These are phyloP conservation scores for Pythium scleroteichum DNA, from an alignment of 352 stramenopile genomes.

Conservation along the genomic window DNA sequence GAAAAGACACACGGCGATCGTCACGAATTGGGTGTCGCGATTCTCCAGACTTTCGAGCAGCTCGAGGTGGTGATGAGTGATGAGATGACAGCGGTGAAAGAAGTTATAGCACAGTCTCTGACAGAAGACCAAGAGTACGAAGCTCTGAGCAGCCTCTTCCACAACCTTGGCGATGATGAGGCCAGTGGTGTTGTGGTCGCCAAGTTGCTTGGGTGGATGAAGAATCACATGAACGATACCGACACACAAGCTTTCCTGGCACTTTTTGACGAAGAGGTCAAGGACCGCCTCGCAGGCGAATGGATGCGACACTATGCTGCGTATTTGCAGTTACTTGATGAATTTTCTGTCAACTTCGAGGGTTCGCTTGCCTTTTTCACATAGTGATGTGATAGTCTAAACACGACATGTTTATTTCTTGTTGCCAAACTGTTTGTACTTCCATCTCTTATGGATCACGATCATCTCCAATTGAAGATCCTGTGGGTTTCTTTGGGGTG, in stretches of 20 bases:
- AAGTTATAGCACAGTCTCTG: slow-evolving; percentile 55
- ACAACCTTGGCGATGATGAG: slow-evolving; percentile 55
- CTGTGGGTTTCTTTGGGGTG: slow-evolving; percentile 6
- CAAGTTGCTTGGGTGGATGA: slow-evolving; percentile 74
- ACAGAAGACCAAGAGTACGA: slow-evolving; percentile 56
- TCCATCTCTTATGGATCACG: neutral
- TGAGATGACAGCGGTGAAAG: slow-evolving; percentile 52
- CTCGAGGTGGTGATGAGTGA: slow-evolving; percentile 54
- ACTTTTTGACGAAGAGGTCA: slow-evolving; percentile 52
- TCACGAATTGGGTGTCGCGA: slow-evolving; percentile 41
- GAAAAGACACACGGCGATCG: slow-evolving; percentile 54
- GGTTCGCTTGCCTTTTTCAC: slow-evolving; percentile 67
- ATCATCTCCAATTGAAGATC: neutral
- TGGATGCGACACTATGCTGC: slow-evolving; percentile 72
- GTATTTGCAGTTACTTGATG: slow-evolving; percentile 64
- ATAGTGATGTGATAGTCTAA: slow-evolving; percentile 21
- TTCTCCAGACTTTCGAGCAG: slow-evolving; percentile 50
- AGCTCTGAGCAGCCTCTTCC: slow-evolving; percentile 64
- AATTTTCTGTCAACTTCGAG: slow-evolving; percentile 66
- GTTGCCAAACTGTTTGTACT: slow-evolving; percentile 3
- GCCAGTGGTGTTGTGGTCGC: slow-evolving; percentile 51
- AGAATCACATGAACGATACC: slow-evolving; percentile 44
- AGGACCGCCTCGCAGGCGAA: slow-evolving; percentile 57
- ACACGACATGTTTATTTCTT: slow-evolving; percentile 2
- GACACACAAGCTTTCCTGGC: slow-evolving; percentile 54